phyloP scores from a whole-genome alignment of 2,329 filamentous ascomycete species.

The Sclerotinia minor region DNA sequence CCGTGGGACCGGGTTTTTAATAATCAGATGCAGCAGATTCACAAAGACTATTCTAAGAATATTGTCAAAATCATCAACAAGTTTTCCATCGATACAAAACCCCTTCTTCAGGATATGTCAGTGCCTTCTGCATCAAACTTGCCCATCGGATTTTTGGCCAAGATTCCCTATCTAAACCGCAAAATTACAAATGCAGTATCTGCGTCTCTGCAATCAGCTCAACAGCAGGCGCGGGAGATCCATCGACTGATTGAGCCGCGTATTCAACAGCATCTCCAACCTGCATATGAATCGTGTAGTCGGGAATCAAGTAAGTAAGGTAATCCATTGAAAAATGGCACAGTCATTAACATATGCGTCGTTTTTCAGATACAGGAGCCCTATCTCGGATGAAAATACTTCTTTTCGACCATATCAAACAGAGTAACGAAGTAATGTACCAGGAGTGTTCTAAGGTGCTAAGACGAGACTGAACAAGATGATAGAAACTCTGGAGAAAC shows the following conservation, averaged over 20 bases:
- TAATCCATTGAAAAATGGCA: neutral
- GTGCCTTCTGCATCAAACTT: neutral
- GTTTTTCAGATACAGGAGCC: neutral
- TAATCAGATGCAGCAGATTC: neutral
- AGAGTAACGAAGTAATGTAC: neutral
- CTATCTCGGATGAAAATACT: neutral
- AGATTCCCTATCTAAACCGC: neutral
- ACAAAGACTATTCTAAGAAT: neutral
- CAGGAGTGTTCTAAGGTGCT: neutral
- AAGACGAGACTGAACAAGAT: neutral
- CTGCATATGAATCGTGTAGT: neutral
- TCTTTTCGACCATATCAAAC: neutral
- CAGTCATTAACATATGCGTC: neutral
- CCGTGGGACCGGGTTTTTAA: slow-evolving; percentile 10
- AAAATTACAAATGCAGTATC: neutral
- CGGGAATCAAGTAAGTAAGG: neutral
- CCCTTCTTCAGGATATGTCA: neutral
- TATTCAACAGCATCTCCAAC: neutral
- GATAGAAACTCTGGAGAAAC: neutral
- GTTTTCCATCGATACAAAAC: neutral
- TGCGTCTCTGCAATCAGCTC: neutral
- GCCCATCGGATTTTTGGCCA: neutral
- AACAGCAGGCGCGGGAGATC: neutral
- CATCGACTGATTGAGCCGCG: neutral
- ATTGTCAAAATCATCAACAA: neutral